Evolutionary conservation across 306 rosid species (phyloP).

Genomic region (Castanopsis chinensis): DNA sequence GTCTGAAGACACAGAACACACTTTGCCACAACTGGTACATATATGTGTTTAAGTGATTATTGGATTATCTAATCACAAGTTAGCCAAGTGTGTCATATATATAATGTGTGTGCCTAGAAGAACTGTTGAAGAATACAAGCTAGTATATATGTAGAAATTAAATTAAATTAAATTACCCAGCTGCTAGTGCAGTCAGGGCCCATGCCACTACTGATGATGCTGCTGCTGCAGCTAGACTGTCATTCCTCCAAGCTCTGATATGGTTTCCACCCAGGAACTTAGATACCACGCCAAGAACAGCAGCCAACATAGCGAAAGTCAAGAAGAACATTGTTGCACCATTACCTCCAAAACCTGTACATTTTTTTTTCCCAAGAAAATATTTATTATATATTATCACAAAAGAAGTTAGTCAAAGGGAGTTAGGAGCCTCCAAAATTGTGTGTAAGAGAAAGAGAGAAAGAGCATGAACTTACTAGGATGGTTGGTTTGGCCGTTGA

Average conservation of each 20-base stretch:
- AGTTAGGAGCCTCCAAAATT: not conserved
- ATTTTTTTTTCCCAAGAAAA: not conserved
- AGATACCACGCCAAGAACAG: constrained; percentile 66
- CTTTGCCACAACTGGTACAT: too few species aligned
- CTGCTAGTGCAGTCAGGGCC: constrained; percentile 74
- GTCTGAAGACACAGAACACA: too few species aligned
- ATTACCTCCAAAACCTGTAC: constrained; percentile 82
- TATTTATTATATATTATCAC: too few species aligned
- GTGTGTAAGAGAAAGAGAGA: not conserved
- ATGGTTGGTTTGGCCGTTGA: constrained; percentile 88
- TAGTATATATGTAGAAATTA: not conserved
- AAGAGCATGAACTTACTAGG: constrained; percentile 50
- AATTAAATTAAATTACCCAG: constrained; percentile 37
- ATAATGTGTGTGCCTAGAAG: too few species aligned
- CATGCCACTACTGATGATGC: constrained; percentile 62
- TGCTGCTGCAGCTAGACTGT: constrained; percentile 80
- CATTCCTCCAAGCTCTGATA: constrained; percentile 80
- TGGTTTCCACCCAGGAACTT: constrained; percentile 73
- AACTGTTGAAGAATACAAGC: too few species aligned
- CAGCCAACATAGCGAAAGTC: constrained; percentile 51
- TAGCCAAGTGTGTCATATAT: too few species aligned
- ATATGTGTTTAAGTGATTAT: too few species aligned
- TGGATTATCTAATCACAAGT: too few species aligned
- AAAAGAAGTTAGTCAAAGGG: too few species aligned
- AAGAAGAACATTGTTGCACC: constrained; percentile 79